Evolutionary conservation across 495 filamentous ascomycete species (phyloP), one percentile per base, ranked within the genome.

Genomic region (Aspergillus kassunensis): DNA sequence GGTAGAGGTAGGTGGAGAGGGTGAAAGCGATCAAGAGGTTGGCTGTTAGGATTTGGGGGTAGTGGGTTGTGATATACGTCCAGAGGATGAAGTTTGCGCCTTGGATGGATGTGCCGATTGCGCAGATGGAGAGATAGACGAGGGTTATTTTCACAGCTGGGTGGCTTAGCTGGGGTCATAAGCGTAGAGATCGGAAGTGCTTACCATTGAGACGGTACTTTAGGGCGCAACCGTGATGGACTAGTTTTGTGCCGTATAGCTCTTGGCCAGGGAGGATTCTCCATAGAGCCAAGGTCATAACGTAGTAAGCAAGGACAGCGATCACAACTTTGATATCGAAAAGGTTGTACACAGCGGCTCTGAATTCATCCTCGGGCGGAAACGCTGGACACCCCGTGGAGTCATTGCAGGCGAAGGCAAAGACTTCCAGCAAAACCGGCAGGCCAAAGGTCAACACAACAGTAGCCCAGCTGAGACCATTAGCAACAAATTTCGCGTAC

Each of bases 21-120:
- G 61, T 53, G 52, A 78, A 83, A 0, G 88, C 66, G 58, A 95
- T 82, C 43, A 89, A 48, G 27, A 92, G 72, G 63, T 89, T 89
- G 53, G 82, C 78, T 1, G 88, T 91, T 27, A 92, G 71, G 53
- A 96, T 73, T 55, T 86, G 85, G 23, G 88, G 53, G 65, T 87
- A 89, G 67, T 95, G 87, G 61, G 91, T 82, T 65, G 83, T 80
- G 55, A 95, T 87, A 70, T 83, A 96, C 11, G 82, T 86, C 90
- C 89, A 96, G 24, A 91, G 63, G 15, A 76, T 70, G 61, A 91
- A 95, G 24, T 87, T 73, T 27, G 87, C 74, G 20, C 90, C 90
- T 56, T 90, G 77, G 3, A 75, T 59, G 44, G 78, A 66, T 0
- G 89, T 95, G 27, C 87, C 87, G 23, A 80, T 81, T 42, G 80